Percentiles rank a stretch among this genome's conserved stretches.
Conservation (phyloP, 352 stramenopile genomes). For the Thraustotheca clavata region DNA sequence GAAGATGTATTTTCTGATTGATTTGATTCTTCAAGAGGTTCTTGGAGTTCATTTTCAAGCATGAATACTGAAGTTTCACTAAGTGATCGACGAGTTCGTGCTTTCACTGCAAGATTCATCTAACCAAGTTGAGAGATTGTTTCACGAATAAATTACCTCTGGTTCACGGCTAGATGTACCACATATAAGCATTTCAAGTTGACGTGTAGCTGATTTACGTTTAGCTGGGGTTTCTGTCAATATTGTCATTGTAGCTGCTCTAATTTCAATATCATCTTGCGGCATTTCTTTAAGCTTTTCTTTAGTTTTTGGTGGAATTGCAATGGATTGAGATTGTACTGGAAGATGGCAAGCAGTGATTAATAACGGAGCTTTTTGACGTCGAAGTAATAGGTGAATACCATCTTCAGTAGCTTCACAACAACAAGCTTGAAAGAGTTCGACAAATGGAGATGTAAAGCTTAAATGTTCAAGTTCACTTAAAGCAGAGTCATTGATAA, state of each 20-base stretch:
- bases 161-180: background rate
- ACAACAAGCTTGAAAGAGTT: slow-evolving; percentile 1
- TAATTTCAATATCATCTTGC: too few relatives aligned
- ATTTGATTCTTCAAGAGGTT: background rate
- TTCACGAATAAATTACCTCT: background rate
- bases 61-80: slow-evolving; percentile 2
- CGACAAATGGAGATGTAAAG: slow-evolving; percentile 2
- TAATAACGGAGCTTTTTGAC: background rate
- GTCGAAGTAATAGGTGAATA: background rate
- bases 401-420: background rate
- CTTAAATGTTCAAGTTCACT: background rate
- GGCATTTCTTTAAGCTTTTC: too few relatives aligned
- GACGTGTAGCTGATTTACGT: slow-evolving; percentile 11
- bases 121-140: background rate
- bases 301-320: too few relatives aligned
- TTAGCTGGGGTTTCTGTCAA: slow-evolving; percentile 7
- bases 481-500: slow-evolving; percentile 8
- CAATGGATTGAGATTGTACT: too few relatives aligned
- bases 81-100: slow-evolving; percentile 2
- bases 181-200: slow-evolving; percentile 21
- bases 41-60: slow-evolving; percentile 5
- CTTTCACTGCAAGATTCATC: background rate
- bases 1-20: background rate
- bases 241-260: background rate
- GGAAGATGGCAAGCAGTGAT: background rate